Percentiles rank a stretch among this genome's conserved stretches.
These are phyloP conservation scores for Trichaptum fuscoviolaceum DNA, from an alignment of 768 basidiomycete species.

Conservation along the genomic window DNA sequence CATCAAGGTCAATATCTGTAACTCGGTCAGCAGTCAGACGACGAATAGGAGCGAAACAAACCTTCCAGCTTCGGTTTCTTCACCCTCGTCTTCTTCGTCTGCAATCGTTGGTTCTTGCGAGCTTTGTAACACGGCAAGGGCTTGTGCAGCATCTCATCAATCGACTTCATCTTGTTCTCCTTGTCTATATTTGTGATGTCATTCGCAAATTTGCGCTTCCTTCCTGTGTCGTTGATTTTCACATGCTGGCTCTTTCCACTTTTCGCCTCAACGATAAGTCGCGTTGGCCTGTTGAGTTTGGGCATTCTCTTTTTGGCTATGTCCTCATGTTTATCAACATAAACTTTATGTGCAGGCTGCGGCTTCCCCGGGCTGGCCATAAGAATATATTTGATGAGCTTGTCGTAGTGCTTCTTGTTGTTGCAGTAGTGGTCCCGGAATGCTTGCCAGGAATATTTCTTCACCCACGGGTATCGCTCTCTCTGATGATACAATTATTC, in stretches of 20 bases:
- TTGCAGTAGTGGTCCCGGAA: neutral
- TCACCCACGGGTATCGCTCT: neutral
- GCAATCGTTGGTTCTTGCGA: neutral
- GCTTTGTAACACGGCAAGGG: neutral
- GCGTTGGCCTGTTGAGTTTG: neutral
- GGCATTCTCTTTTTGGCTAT: neutral
- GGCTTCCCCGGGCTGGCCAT: neutral
- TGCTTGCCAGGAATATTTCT: neutral
- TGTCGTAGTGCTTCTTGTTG: neutral
- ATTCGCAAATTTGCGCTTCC: neutral
- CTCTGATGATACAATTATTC: neutral
- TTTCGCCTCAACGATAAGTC: neutral
- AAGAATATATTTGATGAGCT: neutral
- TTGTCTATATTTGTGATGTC: neutral
- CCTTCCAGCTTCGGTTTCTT: neutral
- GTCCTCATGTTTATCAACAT: neutral
- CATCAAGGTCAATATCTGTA: neutral
- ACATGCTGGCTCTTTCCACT: neutral
- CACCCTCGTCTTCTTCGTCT: neutral
- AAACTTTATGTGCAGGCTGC: neutral
- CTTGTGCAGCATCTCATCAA: neutral
- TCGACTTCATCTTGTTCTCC: neutral
- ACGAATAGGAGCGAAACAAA: neutral
- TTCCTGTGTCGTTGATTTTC: neutral
- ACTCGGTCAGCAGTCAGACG: neutral